phyloP scores from a whole-genome alignment of 495 filamentous ascomycete genomes.

The Podospora pseudopauciseta region DNA sequence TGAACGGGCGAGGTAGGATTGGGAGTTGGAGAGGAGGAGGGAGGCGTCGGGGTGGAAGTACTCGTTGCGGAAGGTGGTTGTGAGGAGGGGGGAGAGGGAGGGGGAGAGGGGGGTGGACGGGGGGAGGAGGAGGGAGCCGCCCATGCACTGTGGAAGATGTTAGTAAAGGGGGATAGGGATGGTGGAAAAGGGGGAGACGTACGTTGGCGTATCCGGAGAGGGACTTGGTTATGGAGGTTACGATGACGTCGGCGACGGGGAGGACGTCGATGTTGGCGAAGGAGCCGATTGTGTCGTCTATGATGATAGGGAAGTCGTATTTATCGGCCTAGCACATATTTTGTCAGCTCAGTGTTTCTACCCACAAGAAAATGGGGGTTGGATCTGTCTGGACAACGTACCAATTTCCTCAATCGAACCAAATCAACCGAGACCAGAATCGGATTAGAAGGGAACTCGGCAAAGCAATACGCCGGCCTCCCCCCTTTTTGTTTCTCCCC shows the following conservation, averaged over 20 bases:
- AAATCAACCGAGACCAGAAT: constrained; percentile 43
- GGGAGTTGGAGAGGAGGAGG: constrained; percentile 41
- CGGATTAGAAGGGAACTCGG: constrained; percentile 50
- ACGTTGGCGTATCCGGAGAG: constrained; percentile 52
- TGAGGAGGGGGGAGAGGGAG: constrained; percentile 30
- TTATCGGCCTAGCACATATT: constrained; percentile 33
- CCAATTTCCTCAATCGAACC: constrained; percentile 33
- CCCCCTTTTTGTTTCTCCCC: constrained; percentile 28
- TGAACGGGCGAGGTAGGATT: constrained; percentile 39
- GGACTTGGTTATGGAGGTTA: constrained; percentile 49
- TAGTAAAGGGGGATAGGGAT: constrained; percentile 23
- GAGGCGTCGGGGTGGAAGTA: constrained; percentile 40
- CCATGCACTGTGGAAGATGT: constrained; percentile 37
- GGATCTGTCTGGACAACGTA: constrained; percentile 12
- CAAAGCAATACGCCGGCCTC: constrained; percentile 35
- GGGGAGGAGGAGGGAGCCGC: constrained; percentile 41
- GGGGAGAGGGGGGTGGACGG: constrained; percentile 34
- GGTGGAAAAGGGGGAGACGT: constrained; percentile 33
- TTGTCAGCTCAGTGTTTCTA: too few species aligned
- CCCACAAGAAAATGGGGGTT: too few species aligned
- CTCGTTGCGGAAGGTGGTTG: constrained; percentile 36
- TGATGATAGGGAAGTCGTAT: constrained; percentile 43
- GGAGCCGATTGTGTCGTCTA: constrained; percentile 50
- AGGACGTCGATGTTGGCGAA: constrained; percentile 49
- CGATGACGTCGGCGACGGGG: constrained; percentile 41